phyloP scores from a whole-genome alignment of 2,329 filamentous ascomycete genomes.

The Aspergillus sp. region DNA sequence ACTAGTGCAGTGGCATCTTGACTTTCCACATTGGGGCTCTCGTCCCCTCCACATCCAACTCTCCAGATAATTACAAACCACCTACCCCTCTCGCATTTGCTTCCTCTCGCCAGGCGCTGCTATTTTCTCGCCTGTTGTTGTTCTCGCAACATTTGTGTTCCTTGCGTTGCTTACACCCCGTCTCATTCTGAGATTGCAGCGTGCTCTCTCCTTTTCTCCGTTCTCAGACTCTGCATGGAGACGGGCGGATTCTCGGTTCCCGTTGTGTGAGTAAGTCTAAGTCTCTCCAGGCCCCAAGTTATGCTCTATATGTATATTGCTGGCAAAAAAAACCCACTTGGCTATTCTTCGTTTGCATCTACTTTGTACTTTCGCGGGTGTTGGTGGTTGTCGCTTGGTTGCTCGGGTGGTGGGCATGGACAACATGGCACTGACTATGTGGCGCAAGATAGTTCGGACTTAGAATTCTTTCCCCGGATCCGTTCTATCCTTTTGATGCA shows the following conservation, averaged over 20 bases:
- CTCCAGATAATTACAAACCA: too few relatives aligned
- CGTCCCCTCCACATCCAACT: too few relatives aligned
- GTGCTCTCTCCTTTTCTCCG: background rate
- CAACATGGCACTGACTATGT: slow-evolving; percentile 1
- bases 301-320: background rate
- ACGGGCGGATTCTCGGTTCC: background rate
- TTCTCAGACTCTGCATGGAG: background rate
- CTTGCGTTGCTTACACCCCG: background rate
- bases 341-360: background rate
- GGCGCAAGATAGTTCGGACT: background rate
- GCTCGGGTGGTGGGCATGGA: slow-evolving; percentile 2
- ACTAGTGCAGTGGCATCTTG: too few relatives aligned
- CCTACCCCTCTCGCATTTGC: background rate
- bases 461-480: background rate
- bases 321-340: background rate
- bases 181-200: background rate
- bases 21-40: too few relatives aligned
- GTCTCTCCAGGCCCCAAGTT: background rate
- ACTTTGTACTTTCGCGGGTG: background rate
- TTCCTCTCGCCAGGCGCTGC: background rate
- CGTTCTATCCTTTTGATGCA: background rate
- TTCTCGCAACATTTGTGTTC: background rate
- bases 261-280: background rate
- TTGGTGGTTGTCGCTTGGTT: background rate
- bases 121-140: background rate